A percentile compares a stretch with the other conserved stretches of the same genome.
Evolutionary conservation across 768 basidiomycete species (phyloP).

Genomic region (Suillus decipiens): DNA sequence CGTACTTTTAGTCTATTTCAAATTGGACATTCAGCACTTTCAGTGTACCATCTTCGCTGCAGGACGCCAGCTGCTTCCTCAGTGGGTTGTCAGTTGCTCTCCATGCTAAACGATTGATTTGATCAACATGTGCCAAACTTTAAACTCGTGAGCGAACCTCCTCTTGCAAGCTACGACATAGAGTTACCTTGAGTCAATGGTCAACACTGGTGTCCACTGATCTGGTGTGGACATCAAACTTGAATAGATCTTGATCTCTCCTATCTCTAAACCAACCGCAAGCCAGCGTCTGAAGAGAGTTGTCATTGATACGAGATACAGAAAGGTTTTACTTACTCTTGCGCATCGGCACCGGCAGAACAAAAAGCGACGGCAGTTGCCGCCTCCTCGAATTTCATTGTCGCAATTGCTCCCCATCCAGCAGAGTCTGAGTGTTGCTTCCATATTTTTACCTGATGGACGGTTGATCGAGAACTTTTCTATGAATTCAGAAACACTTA

Average conservation of each 20-base stretch:
- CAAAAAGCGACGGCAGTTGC: conserved; percentile 82
- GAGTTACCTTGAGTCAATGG: conserved; percentile 55
- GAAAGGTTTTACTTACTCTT: conserved; percentile 40
- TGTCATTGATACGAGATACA: conserved; percentile 9
- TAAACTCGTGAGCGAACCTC: neutral
- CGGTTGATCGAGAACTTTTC: neutral
- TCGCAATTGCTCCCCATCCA: conserved; percentile 59
- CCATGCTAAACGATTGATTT: conserved; percentile 85
- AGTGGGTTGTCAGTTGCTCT: conserved; percentile 43
- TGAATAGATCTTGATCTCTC: conserved; percentile 67
- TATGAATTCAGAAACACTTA: conserved; percentile 33
- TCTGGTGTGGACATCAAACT: conserved; percentile 31
- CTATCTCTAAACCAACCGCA: conserved; percentile 85
- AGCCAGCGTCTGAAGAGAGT: conserved; percentile 48
- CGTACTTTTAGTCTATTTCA: conserved; percentile 48
- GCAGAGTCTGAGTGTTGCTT: conserved; percentile 32
- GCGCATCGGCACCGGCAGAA: conserved; percentile 31
- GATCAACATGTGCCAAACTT: conserved; percentile 74
- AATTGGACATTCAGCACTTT: conserved; percentile 68
- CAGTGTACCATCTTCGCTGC: conserved; percentile 92
- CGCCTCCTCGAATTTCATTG: conserved; percentile 71
- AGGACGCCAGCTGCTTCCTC: conserved; percentile 70
- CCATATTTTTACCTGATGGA: conserved; percentile 83
- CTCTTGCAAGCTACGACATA: conserved; percentile 10
- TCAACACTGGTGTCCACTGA: conserved; percentile 49